Percentiles rank a stretch among this genome's conserved stretches.
Conservation (phyloP, 1,284 basidiomycete genomes). For the Papiliotrema nemorosa region DNA sequence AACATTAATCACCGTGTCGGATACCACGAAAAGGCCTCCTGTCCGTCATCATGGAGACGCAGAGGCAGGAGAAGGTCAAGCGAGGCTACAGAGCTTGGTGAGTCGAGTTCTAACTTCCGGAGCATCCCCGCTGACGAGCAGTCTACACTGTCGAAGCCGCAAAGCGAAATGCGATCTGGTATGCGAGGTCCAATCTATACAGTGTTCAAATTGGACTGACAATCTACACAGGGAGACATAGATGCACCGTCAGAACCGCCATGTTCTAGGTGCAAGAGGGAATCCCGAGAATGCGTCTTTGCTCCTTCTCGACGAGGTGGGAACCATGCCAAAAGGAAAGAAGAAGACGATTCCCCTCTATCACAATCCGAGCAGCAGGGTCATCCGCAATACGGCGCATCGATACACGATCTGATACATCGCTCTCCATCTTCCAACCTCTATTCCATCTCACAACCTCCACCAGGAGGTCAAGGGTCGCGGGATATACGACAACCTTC, state of each 20-base stretch:
- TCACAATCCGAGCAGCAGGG: not conserved
- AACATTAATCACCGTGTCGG: too few species aligned
- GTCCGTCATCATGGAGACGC: not conserved
- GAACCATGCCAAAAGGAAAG: slow-evolving; percentile 35
- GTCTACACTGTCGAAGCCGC: slow-evolving; percentile 38
- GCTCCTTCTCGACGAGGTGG: slow-evolving; percentile 42
- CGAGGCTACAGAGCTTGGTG: slow-evolving; percentile 43
- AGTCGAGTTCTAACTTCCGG: slow-evolving; percentile 1
- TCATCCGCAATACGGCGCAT: slow-evolving; percentile 7
- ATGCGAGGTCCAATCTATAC: slow-evolving; percentile 3
- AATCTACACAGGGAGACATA: slow-evolving; percentile 46
- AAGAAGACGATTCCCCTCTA: not conserved
- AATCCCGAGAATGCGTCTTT: slow-evolving; percentile 51
- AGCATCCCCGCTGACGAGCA: slow-evolving; percentile 5
- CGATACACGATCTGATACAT: slow-evolving; percentile 13
- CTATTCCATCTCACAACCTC: not conserved
- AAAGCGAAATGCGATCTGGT: slow-evolving; percentile 45
- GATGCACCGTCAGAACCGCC: slow-evolving; percentile 50
- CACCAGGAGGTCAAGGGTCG: not conserved
- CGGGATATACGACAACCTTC: too few species aligned
- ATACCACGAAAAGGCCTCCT: too few species aligned
- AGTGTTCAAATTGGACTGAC: slow-evolving; percentile 1
- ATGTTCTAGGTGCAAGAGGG: slow-evolving; percentile 49
- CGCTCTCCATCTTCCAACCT: not conserved
- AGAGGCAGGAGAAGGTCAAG: slow-evolving; percentile 23